These are phyloP conservation scores for Fusarium sp. DNA, from an alignment of 2,329 filamentous ascomycete species.

Conservation along the genomic window DNA sequence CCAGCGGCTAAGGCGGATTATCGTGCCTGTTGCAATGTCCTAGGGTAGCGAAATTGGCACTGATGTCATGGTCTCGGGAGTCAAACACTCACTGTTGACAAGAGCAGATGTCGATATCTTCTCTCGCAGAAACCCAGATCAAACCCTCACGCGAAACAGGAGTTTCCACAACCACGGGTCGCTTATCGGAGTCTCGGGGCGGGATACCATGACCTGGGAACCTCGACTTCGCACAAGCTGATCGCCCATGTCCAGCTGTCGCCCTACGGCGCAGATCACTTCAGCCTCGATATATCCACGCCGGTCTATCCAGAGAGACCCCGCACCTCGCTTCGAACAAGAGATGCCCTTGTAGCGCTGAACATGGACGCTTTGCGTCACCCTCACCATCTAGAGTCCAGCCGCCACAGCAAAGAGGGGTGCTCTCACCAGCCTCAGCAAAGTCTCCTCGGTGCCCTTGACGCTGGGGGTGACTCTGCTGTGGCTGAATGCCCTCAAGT, in stretches of 20 bases:
- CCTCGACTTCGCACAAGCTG: not conserved
- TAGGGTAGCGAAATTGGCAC: not conserved
- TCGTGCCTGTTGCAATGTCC: not conserved
- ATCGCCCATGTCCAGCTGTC: slow-evolving; percentile 27
- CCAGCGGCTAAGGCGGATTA: slow-evolving; percentile 8
- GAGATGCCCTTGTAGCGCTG: not conserved
- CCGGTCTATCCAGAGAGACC: slow-evolving; percentile 19
- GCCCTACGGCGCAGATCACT: slow-evolving; percentile 34
- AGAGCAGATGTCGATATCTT: too few species aligned
- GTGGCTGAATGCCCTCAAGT: slow-evolving; percentile 38
- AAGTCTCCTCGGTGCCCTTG: slow-evolving; percentile 5
- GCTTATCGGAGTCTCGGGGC: slow-evolving; percentile 20
- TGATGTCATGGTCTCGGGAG: not conserved
- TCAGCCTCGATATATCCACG: slow-evolving; percentile 32
- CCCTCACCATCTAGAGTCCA: slow-evolving; percentile 12
- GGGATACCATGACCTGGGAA: slow-evolving; percentile 17
- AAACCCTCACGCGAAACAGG: not conserved
- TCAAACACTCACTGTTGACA: not conserved
- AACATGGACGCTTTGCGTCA: slow-evolving; percentile 27
- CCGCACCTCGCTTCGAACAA: slow-evolving; percentile 17
- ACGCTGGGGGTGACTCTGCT: slow-evolving; percentile 17
- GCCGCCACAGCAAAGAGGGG: slow-evolving; percentile 26
- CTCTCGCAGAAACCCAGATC: not conserved
- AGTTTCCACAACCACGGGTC: not conserved
- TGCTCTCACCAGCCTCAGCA: slow-evolving; percentile 25